Base-by-base conservation (phyloP, 345 rosid genomes). In the Eucalyptus albens region DNA sequence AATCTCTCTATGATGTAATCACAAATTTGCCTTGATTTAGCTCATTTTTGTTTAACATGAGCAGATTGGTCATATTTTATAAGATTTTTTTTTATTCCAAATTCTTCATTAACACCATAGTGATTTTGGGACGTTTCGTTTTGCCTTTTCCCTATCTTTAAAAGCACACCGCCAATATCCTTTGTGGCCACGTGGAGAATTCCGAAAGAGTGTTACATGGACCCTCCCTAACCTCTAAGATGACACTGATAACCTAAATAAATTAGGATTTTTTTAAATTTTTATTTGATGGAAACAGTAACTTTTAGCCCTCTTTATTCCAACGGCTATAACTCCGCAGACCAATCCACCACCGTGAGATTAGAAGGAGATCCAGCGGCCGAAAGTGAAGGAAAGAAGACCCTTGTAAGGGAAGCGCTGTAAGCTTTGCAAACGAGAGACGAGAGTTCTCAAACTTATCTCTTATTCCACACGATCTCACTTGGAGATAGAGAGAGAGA, bases 341-440 rank as follows among this genome's bases (percentile, higher is more conserved):
- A n/a, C n/a, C n/a, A n/a, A n/a, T 50, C 53, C 19, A 50, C 19
- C 53, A 6, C 8, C 19, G 19, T 2, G 19, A 50, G 53, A 50
- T 2, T 50, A 50, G 19, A 50, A 6, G 53, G 53, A 50, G 53
- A 50, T 50, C 53, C 19, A 50, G 8, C 0, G 53, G 19, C 53
- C 3, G 7, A 50, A 50, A 50, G 8, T 15, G 53, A 50, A 50
- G 53, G 53, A 50, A 50, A 50, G 19, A 50, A 50, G 19, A 50
- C 19, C 53, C 0, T 50, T 8, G 27, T 55, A 9, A 22, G 60
- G 27, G 5, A 55, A 55, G 60, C 6, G 3, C 27, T 0, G 60
- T 55, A 22, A 9, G 60, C 27, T 55, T 55, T 24, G 24, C 26
- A 55, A 55, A 55, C 5, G 60, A 55, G 27, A 55, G 60, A 55